Conservation (phyloP, 192 early-diverging fungal genomes). For the Backusella psychrophila region DNA sequence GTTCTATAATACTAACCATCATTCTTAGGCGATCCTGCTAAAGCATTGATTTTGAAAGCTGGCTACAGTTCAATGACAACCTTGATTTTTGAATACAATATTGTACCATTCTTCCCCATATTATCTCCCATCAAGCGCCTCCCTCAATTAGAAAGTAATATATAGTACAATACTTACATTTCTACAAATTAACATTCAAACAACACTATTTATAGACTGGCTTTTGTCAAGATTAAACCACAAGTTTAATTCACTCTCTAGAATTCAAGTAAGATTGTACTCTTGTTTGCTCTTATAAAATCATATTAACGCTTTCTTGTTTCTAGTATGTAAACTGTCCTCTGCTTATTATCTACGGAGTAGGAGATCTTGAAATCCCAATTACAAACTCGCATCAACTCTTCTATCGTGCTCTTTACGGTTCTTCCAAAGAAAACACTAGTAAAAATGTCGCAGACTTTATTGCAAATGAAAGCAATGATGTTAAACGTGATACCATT, state of each 20-base stretch:
- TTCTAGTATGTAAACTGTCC: conserved; percentile 30
- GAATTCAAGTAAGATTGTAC: conserved; percentile 23
- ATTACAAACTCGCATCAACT: conserved; percentile 25
- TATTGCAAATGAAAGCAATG: conserved; percentile 3
- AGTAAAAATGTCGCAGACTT: background rate
- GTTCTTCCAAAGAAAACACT: background rate
- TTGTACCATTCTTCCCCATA: conserved; percentile 25
- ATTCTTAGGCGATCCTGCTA: conserved; percentile 18
- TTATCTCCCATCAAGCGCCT: conserved; percentile 24
- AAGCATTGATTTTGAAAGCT: conserved; percentile 34
- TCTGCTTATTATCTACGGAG: conserved; percentile 29
- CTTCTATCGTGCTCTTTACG: conserved; percentile 27
- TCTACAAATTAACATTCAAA: background rate
- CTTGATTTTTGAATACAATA: conserved; percentile 35
- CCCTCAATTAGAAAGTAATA: conserved; percentile 27
- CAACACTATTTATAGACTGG: conserved; percentile 20
- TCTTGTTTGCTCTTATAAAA: background rate
- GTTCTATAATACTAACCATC: background rate
- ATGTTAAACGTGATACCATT: background rate
- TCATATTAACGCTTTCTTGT: background rate
- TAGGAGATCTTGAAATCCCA: conserved; percentile 34
- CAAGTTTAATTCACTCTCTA: conserved; percentile 34
- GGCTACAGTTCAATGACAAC: conserved; percentile 35
- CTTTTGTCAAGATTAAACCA: conserved; percentile 20
- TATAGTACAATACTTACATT: background rate